These are phyloP conservation scores for Fragaria vesca DNA, from an alignment of 306 rosid genomes.

Conservation along the genomic window DNA sequence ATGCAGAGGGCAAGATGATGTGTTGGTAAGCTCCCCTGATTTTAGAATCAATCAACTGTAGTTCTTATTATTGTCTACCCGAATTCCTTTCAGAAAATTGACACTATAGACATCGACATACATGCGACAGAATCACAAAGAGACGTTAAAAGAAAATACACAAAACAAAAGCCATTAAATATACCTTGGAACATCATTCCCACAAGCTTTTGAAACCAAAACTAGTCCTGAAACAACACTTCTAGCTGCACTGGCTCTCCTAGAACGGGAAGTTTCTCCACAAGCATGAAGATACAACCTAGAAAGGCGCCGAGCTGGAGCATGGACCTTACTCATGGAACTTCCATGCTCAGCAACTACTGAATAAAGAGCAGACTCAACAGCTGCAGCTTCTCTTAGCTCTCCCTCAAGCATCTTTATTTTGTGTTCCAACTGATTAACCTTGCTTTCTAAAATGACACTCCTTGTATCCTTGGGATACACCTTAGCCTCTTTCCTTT, in stretches of 20 bases:
- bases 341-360: slow-evolving; percentile 99
- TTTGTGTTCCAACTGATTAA: slow-evolving; percentile 70
- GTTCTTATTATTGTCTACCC: background rate
- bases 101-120: background rate
- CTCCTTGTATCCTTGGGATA: slow-evolving; percentile 68
- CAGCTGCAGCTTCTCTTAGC: slow-evolving; percentile 88
- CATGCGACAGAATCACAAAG: slow-evolving; percentile 8
- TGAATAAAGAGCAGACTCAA: slow-evolving; percentile 88
- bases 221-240: slow-evolving; percentile 90
- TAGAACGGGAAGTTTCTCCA: slow-evolving; percentile 55
- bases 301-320: slow-evolving; percentile 96
- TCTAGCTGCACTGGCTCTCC: slow-evolving; percentile 81
- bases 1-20: background rate
- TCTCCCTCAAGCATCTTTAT: slow-evolving; percentile 91
- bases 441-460: slow-evolving; percentile 58
- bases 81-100: background rate
- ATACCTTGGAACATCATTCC: slow-evolving; percentile 97
- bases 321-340: slow-evolving; percentile 92
- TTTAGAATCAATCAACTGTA: background rate
- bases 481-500: slow-evolving; percentile 65
- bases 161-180: slow-evolving; percentile 9
- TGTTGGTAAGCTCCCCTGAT: background rate
- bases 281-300: slow-evolving; percentile 89
- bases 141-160: slow-evolving; percentile 8
- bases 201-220: slow-evolving; percentile 95